Base-by-base conservation (phyloP, 2,329 filamentous ascomycete species). In the Beauveria pseudobassiana region DNA sequence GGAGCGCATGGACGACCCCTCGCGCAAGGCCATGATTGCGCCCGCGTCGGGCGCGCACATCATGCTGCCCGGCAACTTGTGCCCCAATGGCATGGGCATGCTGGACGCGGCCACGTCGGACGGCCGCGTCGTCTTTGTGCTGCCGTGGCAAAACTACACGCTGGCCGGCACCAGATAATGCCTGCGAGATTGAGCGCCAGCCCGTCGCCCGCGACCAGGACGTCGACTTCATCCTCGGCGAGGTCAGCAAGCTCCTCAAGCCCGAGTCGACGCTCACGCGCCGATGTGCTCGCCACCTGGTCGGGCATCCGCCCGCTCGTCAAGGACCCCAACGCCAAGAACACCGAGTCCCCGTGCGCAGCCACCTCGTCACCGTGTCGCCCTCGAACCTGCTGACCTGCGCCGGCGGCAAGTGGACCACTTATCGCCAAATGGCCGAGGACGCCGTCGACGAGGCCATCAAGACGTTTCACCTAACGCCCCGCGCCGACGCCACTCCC, bases 351-450 rank as follows among this genome's bases (percentile, higher is more conserved):
- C 56, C 85, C 55, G 90, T 95, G 63, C 88, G 90, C 66, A 93
- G 88, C 75, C 90, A 95, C 71, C 81, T 95, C 57, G 83, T 93
- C 67, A 88, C 88, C 57, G 83, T 89, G 48, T 93, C 90, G 22
- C 75, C 83, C 6, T 89, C 89, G 1, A 90, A 89, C 16, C 82
- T 95, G 18, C 77, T 95, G 67, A 93, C 90, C 57, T 91, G 89
- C 73, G 89, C 89, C 40, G 90, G 90, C 67, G 90, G 90, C 64
- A 95, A 93, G 76, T 93, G 90, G 90, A 95, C 90, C 6, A 95
- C 90, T 12, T 95, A 93, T 76, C 88, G 90, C 61, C 88, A 93
- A 72, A 95, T 95, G 90, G 88, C 90, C 58, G 88, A 95, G 73
- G 89, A 93, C 69, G 88, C 89, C 53, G 90, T 95, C 64, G 89